Conservation (phyloP, 768 basidiomycete species). For the Trametes cingulata region DNA sequence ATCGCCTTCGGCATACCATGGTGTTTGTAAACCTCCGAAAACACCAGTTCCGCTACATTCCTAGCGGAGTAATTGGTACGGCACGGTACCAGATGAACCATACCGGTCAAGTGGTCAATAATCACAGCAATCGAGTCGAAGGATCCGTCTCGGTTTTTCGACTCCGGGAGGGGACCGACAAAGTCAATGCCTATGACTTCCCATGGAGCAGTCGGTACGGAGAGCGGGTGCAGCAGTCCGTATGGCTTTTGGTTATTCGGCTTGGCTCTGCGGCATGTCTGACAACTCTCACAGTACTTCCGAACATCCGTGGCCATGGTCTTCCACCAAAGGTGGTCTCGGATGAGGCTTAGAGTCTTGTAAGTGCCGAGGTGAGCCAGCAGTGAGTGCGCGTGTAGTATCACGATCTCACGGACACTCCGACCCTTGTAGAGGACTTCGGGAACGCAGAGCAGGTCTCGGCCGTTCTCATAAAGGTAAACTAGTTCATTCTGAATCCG, state of each 20-base stretch:
- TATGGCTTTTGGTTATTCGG: slow-evolving; percentile 17
- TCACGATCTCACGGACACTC: slow-evolving; percentile 31
- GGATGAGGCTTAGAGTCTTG: slow-evolving; percentile 37
- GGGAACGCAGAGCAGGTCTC: slow-evolving; percentile 27
- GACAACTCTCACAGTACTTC: slow-evolving; percentile 23
- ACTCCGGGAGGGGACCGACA: slow-evolving; percentile 26
- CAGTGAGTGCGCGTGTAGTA: slow-evolving; percentile 39
- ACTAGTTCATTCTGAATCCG: slow-evolving; percentile 23
- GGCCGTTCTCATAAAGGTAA: slow-evolving; percentile 9
- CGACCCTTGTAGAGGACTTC: slow-evolving; percentile 20
- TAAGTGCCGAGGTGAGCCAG: slow-evolving; percentile 38
- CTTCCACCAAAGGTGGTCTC: slow-evolving; percentile 41
- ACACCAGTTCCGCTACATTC: slow-evolving; percentile 39
- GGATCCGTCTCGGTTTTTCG: slow-evolving; percentile 22
- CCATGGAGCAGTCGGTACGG: slow-evolving; percentile 28
- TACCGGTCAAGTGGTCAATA: slow-evolving; percentile 25
- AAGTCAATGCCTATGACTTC: slow-evolving; percentile 32
- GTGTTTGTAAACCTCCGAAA: slow-evolving; percentile 35
- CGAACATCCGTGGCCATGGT: slow-evolving; percentile 24
- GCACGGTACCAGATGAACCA: slow-evolving; percentile 33
- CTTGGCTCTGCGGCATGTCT: slow-evolving; percentile 24
- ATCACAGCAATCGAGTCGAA: slow-evolving; percentile 30
- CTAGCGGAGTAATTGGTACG: slow-evolving; percentile 30
- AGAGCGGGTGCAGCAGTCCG: slow-evolving; percentile 25
- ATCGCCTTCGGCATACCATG: slow-evolving; percentile 43